Evolutionary conservation across 2,329 filamentous ascomycete species (phyloP).

Genomic region (Fusarium newnesense): DNA sequence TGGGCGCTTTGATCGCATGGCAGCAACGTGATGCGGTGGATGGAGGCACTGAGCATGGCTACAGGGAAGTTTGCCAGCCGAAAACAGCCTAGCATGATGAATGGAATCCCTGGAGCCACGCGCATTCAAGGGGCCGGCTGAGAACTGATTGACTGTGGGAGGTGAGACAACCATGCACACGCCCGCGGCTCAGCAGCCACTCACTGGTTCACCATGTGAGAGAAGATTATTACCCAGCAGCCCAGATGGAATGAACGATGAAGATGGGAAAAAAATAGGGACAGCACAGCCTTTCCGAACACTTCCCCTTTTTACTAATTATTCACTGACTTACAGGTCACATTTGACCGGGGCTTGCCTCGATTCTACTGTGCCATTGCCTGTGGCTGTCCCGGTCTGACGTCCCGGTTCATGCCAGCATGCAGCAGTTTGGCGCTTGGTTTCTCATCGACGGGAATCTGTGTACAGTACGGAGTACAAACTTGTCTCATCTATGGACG

Average conservation of each 20-base stretch:
- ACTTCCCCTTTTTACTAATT: neutral
- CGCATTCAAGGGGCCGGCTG: constrained; percentile 45
- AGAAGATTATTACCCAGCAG: constrained; percentile 4
- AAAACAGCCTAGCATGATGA: constrained; percentile 42
- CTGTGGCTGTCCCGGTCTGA: constrained; percentile 1
- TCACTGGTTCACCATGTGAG: constrained; percentile 20
- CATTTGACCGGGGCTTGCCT: neutral
- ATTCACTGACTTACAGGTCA: neutral
- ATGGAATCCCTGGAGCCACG: constrained; percentile 52
- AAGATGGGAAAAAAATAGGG: constrained; percentile 8
- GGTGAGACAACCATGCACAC: constrained; percentile 29
- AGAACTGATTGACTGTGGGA: constrained; percentile 28
- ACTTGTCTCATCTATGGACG: constrained; percentile 15
- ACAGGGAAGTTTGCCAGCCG: constrained; percentile 38
- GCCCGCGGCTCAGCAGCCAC: constrained; percentile 26
- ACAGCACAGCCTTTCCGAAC: neutral
- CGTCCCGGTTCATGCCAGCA: constrained; percentile 12
- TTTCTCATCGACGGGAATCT: constrained; percentile 11
- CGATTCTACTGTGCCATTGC: neutral
- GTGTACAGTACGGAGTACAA: neutral
- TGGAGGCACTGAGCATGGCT: constrained; percentile 41
- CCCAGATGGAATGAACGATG: constrained; percentile 16
- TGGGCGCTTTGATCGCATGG: constrained; percentile 43
- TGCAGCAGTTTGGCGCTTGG: constrained; percentile 17
- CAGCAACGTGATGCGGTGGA: constrained; percentile 47